Base-by-base conservation (phyloP, 768 basidiomycete species). In the Rhizopogon rudus region DNA sequence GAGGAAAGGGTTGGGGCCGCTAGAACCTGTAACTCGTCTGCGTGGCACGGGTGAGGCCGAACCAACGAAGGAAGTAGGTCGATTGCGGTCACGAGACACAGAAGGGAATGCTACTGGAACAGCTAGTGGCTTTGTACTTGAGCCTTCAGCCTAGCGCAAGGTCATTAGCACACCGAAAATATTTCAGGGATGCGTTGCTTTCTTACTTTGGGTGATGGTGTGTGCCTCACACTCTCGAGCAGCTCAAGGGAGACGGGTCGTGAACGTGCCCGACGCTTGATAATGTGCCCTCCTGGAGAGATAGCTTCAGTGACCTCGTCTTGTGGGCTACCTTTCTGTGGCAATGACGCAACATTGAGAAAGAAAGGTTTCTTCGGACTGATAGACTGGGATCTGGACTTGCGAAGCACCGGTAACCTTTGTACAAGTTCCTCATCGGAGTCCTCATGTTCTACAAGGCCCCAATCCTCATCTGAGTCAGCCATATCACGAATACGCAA, bases 241-340 rank as follows among this genome's bases (percentile, higher is more conserved):
- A 88, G 70, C 64, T 88, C 86, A 28, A 79, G 68, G 17, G 88
- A 90, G 13, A 89, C 75, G 2, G 87, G 88, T 51, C 88, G 77
- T 28, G 86, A 82, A 10, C 86, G 82, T 1, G 88, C 88, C 10
- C 88, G 81, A 54, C 88, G 78, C 68, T 91, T 91, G 40, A 76
- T 79, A 54, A 91, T 74, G 67, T 89, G 88, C 0, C 88, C 88
- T 12, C 86, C 87, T 2, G 88, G 88, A 0, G 88, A 91, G 55
- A 90, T 76, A 1, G 82, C 83, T 58, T 84, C 86, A 3, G 75
- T 82, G 31, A 86, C 82, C 63, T 87, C 85, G 57, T 81, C 79
- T 48, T 73, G 71, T 22, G 69, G 63, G 51, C 73, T 81, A 1
- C 72, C 75, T 56, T 77, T 78, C 43, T 70, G 70, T 16, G 70